Percentiles rank a stretch among this genome's conserved stretches.
phyloP scores from a whole-genome alignment of 768 basidiomycete genomes.

The Phaeotremella fagi region DNA sequence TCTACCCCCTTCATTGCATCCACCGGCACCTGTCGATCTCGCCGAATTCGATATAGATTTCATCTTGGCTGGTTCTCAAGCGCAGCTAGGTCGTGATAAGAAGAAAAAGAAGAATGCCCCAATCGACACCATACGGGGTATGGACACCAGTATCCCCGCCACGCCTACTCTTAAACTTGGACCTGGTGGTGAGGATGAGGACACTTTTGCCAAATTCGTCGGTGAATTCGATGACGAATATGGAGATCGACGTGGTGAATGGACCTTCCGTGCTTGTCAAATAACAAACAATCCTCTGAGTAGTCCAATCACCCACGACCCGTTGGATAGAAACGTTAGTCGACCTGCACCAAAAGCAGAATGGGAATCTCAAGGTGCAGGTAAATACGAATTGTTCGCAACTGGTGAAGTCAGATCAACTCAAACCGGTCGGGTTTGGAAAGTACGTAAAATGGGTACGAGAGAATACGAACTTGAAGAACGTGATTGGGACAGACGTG shows the following conservation, averaged over 20 bases:
- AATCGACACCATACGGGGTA: conserved; percentile 2
- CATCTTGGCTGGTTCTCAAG: conserved; percentile 46
- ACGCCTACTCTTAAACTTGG: conserved; percentile 37
- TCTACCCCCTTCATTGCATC: conserved; percentile 45
- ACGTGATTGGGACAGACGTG: conserved; percentile 1
- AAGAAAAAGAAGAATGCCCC: conserved; percentile 16
- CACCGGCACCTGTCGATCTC: conserved; percentile 45
- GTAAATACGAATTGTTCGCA: conserved; percentile 34
- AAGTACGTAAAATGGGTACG: conserved; percentile 16
- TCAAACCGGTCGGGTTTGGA: conserved; percentile 32
- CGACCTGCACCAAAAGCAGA: conserved; percentile 17
- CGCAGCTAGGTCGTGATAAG: conserved; percentile 34
- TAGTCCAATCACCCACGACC: conserved; percentile 17
- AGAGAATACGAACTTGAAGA: conserved; percentile 42
- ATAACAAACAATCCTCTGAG: conserved; percentile 1
- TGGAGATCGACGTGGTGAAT: conserved; percentile 46
- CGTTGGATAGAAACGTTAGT: conserved; percentile 1
- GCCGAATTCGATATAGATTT: conserved; percentile 51
- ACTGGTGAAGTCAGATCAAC: conserved; percentile 38
- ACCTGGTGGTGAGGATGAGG: conserved; percentile 43
- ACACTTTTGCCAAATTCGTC: conserved; percentile 49
- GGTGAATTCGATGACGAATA: conserved; percentile 49
- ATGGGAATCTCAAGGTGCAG: conserved; percentile 45
- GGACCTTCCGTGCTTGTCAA: conserved; percentile 45
- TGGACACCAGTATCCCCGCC: background rate